Percentiles rank a stretch among this genome's conserved stretches.
Conservation (phyloP, 1,284 basidiomycete genomes). For the Moesziomyces sp. region DNA sequence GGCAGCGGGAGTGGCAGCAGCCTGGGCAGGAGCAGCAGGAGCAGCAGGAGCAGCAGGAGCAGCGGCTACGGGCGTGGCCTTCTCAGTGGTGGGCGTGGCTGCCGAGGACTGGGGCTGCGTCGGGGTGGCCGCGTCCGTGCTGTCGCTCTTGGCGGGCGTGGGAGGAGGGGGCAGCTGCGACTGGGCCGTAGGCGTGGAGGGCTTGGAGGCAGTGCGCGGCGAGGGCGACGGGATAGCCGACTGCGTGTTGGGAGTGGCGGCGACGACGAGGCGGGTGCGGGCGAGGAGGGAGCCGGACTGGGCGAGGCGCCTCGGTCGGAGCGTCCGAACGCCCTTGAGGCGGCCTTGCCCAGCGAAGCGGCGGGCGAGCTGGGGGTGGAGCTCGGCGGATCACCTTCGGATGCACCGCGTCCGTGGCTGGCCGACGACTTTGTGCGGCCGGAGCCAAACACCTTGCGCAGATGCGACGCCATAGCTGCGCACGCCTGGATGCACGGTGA, state of each 20-base stretch:
- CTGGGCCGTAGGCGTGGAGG: conserved; percentile 3
- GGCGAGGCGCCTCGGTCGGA: conserved; percentile 35
- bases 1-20: too few relatives aligned
- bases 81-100: conserved; percentile 20
- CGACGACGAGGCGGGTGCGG: conserved; percentile 20
- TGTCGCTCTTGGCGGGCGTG: conserved; percentile 28
- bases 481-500: too few relatives aligned
- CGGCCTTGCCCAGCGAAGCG: conserved; percentile 29
- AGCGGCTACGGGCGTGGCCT: conserved; percentile 1
- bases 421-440: conserved; percentile 43
- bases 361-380: conserved; percentile 33
- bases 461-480: conserved; percentile 38
- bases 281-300: conserved; percentile 9
- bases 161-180: conserved; percentile 16
- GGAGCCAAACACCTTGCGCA: conserved; percentile 53
- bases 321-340: conserved; percentile 33
- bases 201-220: conserved; percentile 14
- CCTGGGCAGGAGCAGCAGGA: conserved; percentile 6
- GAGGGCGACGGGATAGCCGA: conserved; percentile 3
- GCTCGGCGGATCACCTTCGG: conserved; percentile 30
- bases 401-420: conserved; percentile 23
- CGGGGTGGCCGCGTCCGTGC: conserved; percentile 11
- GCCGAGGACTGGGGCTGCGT: conserved; percentile 13
- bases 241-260: conserved; percentile 18
- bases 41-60: conserved; percentile 6